Conservation (phyloP, 2,329 filamentous ascomycete genomes). For the Trichophyton verrucosum region DNA sequence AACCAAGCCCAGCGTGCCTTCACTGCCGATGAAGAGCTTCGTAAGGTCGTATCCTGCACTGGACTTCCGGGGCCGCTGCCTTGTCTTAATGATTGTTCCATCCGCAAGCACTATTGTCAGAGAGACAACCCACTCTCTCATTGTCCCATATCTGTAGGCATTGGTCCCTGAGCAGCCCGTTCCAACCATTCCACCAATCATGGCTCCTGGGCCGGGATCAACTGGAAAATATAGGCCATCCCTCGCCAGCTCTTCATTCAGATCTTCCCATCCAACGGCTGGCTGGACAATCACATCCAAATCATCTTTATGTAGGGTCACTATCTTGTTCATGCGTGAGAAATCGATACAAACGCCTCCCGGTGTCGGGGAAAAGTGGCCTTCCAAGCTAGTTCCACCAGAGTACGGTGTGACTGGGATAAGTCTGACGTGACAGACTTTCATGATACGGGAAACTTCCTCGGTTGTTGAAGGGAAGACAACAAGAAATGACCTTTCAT, state of each 20-base stretch:
- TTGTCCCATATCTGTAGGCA: slow-evolving; percentile 83
- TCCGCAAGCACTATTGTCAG: slow-evolving; percentile 83
- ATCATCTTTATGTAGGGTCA: slow-evolving; percentile 64
- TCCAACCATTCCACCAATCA: slow-evolving; percentile 64
- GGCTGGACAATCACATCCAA: slow-evolving; percentile 66
- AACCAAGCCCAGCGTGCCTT: slow-evolving; percentile 81
- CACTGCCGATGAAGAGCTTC: slow-evolving; percentile 76
- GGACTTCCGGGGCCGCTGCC: slow-evolving; percentile 76
- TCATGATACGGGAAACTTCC: slow-evolving; percentile 77
- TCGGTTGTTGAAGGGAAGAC: slow-evolving; percentile 67
- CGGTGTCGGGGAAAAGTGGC: slow-evolving; percentile 71
- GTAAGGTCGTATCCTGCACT: slow-evolving; percentile 88
- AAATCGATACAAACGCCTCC: slow-evolving; percentile 83
- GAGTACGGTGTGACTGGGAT: slow-evolving; percentile 83
- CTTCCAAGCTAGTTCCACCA: slow-evolving; percentile 80
- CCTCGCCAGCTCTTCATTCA: slow-evolving; percentile 64
- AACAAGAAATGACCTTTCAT: slow-evolving; percentile 45
- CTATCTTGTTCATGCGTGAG: slow-evolving; percentile 67
- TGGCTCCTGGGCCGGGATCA: slow-evolving; percentile 78
- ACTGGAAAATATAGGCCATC: slow-evolving; percentile 82
- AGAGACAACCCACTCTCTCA: slow-evolving; percentile 85
- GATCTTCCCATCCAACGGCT: slow-evolving; percentile 71
- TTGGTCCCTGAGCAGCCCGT: slow-evolving; percentile 59
- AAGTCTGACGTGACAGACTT: slow-evolving; percentile 64
- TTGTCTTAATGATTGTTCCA: slow-evolving; percentile 78